Evolutionary conservation across 345 rosid genomes (phyloP).

Genomic region (Arabidopsis thaliana): DNA sequence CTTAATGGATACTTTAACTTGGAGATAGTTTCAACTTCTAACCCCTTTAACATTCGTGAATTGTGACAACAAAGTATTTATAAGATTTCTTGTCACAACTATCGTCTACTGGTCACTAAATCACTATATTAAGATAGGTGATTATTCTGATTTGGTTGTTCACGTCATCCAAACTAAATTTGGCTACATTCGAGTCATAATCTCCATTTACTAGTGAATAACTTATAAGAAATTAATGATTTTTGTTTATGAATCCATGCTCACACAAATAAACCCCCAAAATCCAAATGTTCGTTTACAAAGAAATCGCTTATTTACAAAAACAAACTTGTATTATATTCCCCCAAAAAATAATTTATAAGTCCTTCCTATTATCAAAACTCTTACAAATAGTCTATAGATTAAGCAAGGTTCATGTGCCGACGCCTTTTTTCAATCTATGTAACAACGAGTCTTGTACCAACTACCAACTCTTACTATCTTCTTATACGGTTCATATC

Average conservation of each 20-base stretch:
- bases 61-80: too few species aligned
- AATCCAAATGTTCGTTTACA: slow-evolving; percentile 9
- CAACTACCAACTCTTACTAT: slow-evolving; percentile 23
- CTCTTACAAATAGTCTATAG: not conserved
- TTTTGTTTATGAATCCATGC: not conserved
- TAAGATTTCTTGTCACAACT: too few species aligned
- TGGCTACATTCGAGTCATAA: too few species aligned
- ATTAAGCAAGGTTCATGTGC: not conserved
- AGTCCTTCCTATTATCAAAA: slow-evolving; percentile 25
- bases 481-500: slow-evolving; percentile 24
- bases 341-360: slow-evolving; percentile 1
- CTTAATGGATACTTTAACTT: too few species aligned
- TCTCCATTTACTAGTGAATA: not conserved
- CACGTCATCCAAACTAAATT: too few species aligned
- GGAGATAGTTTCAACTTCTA: too few species aligned
- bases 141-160: not conserved
- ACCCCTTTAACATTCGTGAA: too few species aligned
- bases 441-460: slow-evolving; percentile 30
- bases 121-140: too few species aligned
- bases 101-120: too few species aligned
- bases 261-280: slow-evolving; percentile 5
- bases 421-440: not conserved
- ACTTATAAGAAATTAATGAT: not conserved
- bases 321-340: slow-evolving; percentile 2
- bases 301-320: slow-evolving; percentile 31